phyloP scores from a whole-genome alignment of 1,284 basidiomycete species.

The Trichosporon faecale region DNA sequence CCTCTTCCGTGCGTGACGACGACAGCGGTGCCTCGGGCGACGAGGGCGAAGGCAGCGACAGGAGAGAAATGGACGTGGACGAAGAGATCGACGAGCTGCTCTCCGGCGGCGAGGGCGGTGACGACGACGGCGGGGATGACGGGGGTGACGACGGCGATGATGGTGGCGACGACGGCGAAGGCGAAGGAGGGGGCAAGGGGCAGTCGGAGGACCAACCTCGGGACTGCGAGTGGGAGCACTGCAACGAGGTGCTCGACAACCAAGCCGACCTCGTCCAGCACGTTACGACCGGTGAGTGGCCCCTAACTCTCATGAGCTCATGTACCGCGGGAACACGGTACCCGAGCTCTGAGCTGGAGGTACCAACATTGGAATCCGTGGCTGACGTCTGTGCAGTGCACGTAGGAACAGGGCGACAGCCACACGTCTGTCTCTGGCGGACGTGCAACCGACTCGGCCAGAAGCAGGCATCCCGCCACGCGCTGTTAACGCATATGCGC shows the following conservation, averaged over 20 bases:
- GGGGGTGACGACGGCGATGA: conserved; percentile 11
- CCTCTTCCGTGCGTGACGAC: background rate
- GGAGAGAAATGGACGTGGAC: conserved; percentile 29
- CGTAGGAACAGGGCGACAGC: conserved; percentile 30
- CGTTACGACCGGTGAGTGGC: conserved; percentile 33
- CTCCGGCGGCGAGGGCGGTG: conserved; percentile 14
- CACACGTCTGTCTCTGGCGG: conserved; percentile 38
- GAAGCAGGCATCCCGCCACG: conserved; percentile 39
- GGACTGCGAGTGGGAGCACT: conserved; percentile 37
- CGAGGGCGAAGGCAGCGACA: background rate
- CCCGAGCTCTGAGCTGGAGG: too few species aligned
- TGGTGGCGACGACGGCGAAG: conserved; percentile 8
- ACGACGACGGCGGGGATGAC: conserved; percentile 10
- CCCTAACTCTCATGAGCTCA: background rate
- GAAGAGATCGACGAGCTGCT: conserved; percentile 37
- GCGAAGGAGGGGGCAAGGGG: background rate
- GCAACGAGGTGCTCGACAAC: conserved; percentile 23
- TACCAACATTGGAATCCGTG: background rate
- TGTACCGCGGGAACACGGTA: background rate
- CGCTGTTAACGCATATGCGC: conserved; percentile 66
- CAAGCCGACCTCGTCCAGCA: conserved; percentile 35
- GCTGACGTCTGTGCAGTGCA: conserved; percentile 29
- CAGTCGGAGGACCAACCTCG: background rate
- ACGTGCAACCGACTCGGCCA: conserved; percentile 38
- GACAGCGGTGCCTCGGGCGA: conserved; percentile 11